These are phyloP conservation scores for Nasturtium officinale DNA, from an alignment of 345 rosid genomes.

Conservation along the genomic window DNA sequence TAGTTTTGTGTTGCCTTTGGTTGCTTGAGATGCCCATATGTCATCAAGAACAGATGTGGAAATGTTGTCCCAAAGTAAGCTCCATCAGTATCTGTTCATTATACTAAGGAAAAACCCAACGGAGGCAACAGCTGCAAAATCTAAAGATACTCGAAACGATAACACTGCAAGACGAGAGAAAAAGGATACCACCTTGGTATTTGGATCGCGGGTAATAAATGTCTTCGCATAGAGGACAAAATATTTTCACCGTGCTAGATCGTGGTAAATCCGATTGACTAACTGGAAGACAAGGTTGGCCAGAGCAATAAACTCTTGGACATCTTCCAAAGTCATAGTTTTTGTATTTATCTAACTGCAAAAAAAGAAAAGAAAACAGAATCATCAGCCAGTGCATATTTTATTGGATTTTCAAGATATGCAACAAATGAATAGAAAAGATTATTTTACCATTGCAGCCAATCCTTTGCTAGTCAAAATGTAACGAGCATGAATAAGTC, in stretches of 20 bases:
- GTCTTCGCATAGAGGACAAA: conserved; percentile 90
- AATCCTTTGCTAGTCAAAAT: conserved; percentile 92
- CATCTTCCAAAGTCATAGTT: conserved; percentile 97
- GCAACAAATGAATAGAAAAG: not conserved
- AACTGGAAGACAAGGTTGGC: conserved; percentile 93
- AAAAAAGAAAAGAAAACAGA: conserved; percentile 11
- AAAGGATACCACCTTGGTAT: conserved; percentile 98
- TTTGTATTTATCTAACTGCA: conserved; percentile 89
- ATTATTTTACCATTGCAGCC: conserved; percentile 76
- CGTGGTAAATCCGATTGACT: conserved; percentile 91
- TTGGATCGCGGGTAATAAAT: conserved; percentile 90
- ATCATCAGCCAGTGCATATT: conserved; percentile 12
- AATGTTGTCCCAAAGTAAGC: conserved; percentile 93
- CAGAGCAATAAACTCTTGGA: conserved; percentile 95
- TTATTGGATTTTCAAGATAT: conserved; percentile 1
- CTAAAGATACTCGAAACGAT: not conserved
- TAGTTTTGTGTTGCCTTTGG: conserved; percentile 74
- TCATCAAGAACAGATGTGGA: conserved; percentile 89
- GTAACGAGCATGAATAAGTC: conserved; percentile 88
- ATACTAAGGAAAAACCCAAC: conserved; percentile 48
- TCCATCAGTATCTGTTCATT: conserved; percentile 80
- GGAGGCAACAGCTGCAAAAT: conserved; percentile 13
- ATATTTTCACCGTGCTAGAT: conserved; percentile 86
- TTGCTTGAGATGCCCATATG: conserved; percentile 87
- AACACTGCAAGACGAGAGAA: not conserved